phyloP scores from a whole-genome alignment of 306 rosid species.

The Dicorynia guianensis region DNA sequence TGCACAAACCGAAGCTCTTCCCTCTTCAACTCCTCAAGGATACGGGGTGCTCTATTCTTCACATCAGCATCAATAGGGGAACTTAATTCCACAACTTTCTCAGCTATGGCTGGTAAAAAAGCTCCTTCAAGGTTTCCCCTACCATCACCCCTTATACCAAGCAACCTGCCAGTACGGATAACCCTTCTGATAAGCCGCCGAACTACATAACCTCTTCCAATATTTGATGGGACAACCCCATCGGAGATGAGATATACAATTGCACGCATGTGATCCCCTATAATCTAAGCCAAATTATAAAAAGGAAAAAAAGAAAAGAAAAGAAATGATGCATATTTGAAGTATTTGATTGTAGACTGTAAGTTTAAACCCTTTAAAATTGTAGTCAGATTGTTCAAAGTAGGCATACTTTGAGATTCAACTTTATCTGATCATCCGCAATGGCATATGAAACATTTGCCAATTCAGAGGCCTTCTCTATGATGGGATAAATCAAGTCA shows the following conservation, averaged over 20 bases:
- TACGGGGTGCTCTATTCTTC: slow-evolving; percentile 62
- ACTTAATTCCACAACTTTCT: slow-evolving; percentile 83
- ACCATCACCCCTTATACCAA: slow-evolving; percentile 90
- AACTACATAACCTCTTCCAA: slow-evolving; percentile 91
- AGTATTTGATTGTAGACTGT: slow-evolving; percentile 10
- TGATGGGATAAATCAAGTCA: slow-evolving; percentile 93
- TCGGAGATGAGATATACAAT: slow-evolving; percentile 91
- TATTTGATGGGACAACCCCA: slow-evolving; percentile 91
- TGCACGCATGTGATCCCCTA: slow-evolving; percentile 98
- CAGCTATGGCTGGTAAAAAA: slow-evolving; percentile 86
- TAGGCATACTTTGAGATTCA: slow-evolving; percentile 71
- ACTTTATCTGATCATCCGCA: slow-evolving; percentile 73
- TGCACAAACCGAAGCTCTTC: slow-evolving; percentile 97
- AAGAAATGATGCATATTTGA: slow-evolving; percentile 18
- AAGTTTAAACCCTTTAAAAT: slow-evolving; percentile 38
- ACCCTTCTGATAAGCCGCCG: slow-evolving; percentile 94
- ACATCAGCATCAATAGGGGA: slow-evolving; percentile 69
- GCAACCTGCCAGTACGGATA: slow-evolving; percentile 92
- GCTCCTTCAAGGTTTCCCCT: slow-evolving; percentile 83
- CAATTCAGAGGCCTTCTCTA: slow-evolving; percentile 74
- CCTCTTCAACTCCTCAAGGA: slow-evolving; percentile 88
- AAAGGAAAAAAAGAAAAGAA: neutral
- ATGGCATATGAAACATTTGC: slow-evolving; percentile 72
- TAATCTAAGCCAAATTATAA: slow-evolving; percentile 57
- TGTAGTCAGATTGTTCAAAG: slow-evolving; percentile 21